Percentiles rank a stretch among this genome's conserved stretches.
Conservation (phyloP, 306 rosid genomes). For the Psophocarpus tetragonolobus region DNA sequence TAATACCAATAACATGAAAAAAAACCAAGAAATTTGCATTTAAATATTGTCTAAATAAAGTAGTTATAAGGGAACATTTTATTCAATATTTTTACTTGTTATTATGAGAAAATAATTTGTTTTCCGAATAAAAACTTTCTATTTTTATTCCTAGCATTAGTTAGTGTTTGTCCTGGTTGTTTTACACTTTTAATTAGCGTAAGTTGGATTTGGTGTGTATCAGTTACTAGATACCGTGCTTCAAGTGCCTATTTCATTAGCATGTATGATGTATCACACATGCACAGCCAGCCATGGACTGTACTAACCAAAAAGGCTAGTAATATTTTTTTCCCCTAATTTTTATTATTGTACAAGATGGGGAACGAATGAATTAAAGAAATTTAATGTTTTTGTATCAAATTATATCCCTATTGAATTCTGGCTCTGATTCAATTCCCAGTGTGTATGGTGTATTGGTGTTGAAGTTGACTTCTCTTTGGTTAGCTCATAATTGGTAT, state of each 20-base stretch:
- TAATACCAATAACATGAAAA: no score
- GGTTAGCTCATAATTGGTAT: background rate
- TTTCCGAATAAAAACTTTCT: background rate
- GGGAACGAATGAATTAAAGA: background rate
- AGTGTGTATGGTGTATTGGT: background rate
- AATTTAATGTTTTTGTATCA: background rate
- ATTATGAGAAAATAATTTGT: background rate
- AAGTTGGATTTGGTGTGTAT: background rate
- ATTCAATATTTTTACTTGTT: background rate
- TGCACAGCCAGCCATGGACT: background rate
- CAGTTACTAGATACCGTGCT: background rate
- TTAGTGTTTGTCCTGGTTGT: background rate
- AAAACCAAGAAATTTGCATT: no score
- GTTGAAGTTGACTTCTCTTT: conserved; percentile 18
- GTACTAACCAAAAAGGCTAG: background rate
- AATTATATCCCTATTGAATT: background rate
- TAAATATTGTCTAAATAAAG: no score
- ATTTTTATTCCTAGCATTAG: background rate
- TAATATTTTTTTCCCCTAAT: background rate
- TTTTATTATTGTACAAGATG: background rate
- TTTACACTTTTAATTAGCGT: background rate
- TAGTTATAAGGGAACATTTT: no score
- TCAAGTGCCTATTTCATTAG: background rate
- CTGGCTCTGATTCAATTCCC: background rate
- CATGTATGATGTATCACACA: background rate